Percentiles rank a stretch among this genome's conserved stretches.
Conservation (phyloP, 1,284 basidiomycete genomes). For the Fomitiporia mediterranea region DNA sequence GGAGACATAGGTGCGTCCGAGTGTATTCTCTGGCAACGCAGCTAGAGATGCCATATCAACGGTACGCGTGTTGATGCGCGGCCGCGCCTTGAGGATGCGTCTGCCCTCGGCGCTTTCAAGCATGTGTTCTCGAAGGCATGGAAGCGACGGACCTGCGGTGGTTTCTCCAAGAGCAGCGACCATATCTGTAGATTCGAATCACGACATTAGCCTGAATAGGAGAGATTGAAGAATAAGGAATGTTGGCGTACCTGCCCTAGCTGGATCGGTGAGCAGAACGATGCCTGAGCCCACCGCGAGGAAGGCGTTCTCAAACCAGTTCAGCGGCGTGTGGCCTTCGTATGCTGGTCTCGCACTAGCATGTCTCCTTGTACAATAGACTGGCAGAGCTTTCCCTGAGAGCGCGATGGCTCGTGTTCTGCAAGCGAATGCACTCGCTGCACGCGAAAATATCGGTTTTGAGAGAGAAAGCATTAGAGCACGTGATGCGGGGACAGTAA, state of each 20-base stretch:
- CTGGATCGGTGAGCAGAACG: slow-evolving; percentile 79
- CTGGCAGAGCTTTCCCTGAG: not conserved
- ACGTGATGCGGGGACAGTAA: not conserved
- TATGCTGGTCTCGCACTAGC: slow-evolving; percentile 35
- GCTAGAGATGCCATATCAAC: slow-evolving; percentile 70
- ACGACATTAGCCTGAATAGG: not conserved
- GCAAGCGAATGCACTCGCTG: not conserved
- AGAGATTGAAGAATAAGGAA: not conserved
- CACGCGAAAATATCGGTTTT: not conserved
- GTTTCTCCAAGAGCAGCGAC: slow-evolving; percentile 90
- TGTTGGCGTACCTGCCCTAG: slow-evolving; percentile 69
- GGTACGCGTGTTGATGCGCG: slow-evolving; percentile 75
- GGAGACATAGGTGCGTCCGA: slow-evolving; percentile 84
- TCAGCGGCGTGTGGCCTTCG: slow-evolving; percentile 80
- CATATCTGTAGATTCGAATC: slow-evolving; percentile 63
- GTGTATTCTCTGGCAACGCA: slow-evolving; percentile 71
- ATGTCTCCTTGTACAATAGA: no score
- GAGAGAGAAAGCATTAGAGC: slow-evolving; percentile 13
- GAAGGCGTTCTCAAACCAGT: slow-evolving; percentile 77
- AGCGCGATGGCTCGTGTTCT: not conserved
- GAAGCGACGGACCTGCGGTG: slow-evolving; percentile 80
- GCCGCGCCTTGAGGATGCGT: slow-evolving; percentile 78
- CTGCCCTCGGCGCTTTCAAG: slow-evolving; percentile 76
- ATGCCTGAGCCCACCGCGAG: slow-evolving; percentile 84
- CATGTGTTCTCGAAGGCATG: slow-evolving; percentile 77